Evolutionary conservation across 2,329 filamentous ascomycete genomes (phyloP), one percentile per base, ranked within the genome.

Genomic region (Beauveria bassiana): DNA sequence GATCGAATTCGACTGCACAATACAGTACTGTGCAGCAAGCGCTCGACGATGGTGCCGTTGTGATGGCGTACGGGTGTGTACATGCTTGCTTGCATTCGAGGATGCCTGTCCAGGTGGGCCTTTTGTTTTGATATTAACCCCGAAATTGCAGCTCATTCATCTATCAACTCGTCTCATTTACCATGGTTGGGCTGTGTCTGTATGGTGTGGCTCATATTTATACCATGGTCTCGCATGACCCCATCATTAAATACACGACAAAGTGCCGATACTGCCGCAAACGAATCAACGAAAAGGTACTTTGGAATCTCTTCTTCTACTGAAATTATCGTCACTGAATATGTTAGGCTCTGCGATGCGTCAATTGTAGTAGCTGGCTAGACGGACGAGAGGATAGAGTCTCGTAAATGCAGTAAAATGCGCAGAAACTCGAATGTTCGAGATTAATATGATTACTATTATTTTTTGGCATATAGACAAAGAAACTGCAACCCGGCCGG

Each of bases 21-120:
- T 91, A 91, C 73, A 90, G 88, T 67, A 91, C 89, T 1, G 75
- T 89, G 7, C 75, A 83, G 49, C 85, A 88, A 69, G 89, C 88
- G 2, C 79, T 86, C 63, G 81, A 84, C 5, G 88, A 91, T 65
- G 88, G 88, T 1, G 88, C 88, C 1, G 82, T 91, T 1, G 82
- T 91, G 22, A 79, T 90, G 76, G 86, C 87, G 1, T 91, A 89
- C 65, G 88, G 88, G 80, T 86, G 68, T 55, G 79, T 71, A 4
- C 16, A 10, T 34, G 5, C 18, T 12, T 34, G 5, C 18, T 12
- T 18, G 24, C 40, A 4, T 8, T 46, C 12, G 14, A 38, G 34
- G 5, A 38, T 38, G 34, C 34, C 34, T 38, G 14, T 12, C 34
- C 34, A 14, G 5, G 34, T 3, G 12, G 9, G 14, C 2, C 28